Base-by-base conservation (phyloP, 768 basidiomycete genomes). In the Collybiopsis confluens region DNA sequence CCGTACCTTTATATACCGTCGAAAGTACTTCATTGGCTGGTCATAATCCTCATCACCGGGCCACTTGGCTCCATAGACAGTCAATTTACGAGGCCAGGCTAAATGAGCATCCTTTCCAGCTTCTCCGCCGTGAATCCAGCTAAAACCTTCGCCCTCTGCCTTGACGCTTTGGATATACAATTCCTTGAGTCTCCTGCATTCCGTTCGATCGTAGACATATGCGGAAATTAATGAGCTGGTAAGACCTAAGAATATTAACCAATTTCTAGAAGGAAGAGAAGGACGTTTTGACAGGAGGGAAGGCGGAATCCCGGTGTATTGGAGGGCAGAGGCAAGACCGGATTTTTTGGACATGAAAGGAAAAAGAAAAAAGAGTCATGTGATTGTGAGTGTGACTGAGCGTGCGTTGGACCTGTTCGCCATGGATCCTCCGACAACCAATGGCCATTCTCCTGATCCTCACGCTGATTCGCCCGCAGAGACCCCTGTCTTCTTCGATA, bases 1-100 rank as follows among this genome's bases (percentile, higher is more conserved):
- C 52, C 83, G 59, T 58, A 97, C 97, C 88, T 97, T 96, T 74
- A 98, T 83, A 71, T 97, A 98, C 77, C 90, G 92, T 68, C 90
- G 88, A 75, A 98, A 98, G 75, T 92, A 92, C 71, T 78, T 85
- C 67, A 91, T 73, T 54, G 85, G 79, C 55, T 89, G 81, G 65
- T 94, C 85, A 58, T 86, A 84, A 65, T 98, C 94, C 62, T 95
- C 92, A 68, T 99, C 97, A 24, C 90, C 94, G 0, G 95, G 95
- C 85, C 94, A 97, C 68, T 90, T 91, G 24, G 83, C 80, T 30
- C 88, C 92, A 61, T 90, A 92, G 18, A 98, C 93, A 7, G 78
- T 86, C 54, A 97, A 85, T 64, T 85, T 90, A 30, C 94, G 81
- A 4, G 89, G 83, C 47, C 77, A 70, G 18, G 83, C 91, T 59